Evolutionary conservation across 2,329 filamentous ascomycete genomes (phyloP).

Genomic region (Thielaviopsis punctulata): DNA sequence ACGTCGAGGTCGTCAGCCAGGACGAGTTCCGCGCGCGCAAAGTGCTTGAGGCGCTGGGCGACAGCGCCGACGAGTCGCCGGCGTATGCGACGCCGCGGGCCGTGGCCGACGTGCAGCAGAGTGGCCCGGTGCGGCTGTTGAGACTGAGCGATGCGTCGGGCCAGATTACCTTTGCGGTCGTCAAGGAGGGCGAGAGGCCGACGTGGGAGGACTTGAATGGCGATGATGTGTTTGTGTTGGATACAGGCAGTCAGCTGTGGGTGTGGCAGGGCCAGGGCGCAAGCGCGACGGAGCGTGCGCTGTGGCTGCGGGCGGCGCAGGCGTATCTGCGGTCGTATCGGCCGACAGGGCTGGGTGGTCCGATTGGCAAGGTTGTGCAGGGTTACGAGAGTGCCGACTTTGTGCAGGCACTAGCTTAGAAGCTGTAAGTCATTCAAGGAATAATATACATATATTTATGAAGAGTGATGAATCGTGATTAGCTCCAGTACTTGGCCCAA

Average conservation of each 20-base stretch:
- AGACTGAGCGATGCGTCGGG: conserved; percentile 46
- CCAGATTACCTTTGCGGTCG: conserved; percentile 35
- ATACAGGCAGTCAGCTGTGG: conserved; percentile 42
- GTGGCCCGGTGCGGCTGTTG: conserved; percentile 31
- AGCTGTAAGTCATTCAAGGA: neutral
- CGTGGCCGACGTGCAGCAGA: conserved; percentile 4
- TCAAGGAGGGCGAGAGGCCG: conserved; percentile 36
- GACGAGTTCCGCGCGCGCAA: conserved; percentile 36
- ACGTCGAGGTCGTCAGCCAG: conserved; percentile 49
- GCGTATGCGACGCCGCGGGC: conserved; percentile 1
- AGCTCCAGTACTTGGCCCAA: conserved; percentile 69
- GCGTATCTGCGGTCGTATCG: conserved; percentile 27
- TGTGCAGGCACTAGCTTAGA: conserved; percentile 24
- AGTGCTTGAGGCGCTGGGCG: conserved; percentile 39
- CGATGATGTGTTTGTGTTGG: conserved; percentile 44
- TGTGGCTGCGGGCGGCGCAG: conserved; percentile 44
- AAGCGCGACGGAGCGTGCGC: conserved; percentile 38
- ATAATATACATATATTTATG: neutral
- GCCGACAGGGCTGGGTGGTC: conserved; percentile 14
- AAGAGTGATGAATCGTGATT: too few relatives aligned
- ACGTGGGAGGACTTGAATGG: conserved; percentile 33
- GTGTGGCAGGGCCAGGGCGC: conserved; percentile 47
- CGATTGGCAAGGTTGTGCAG: conserved; percentile 39
- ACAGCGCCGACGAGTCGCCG: conserved; percentile 19
- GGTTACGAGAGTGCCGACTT: conserved; percentile 39